Base-by-base conservation (phyloP, 1,284 basidiomycete species). In the Ceratobasidium sp. region DNA sequence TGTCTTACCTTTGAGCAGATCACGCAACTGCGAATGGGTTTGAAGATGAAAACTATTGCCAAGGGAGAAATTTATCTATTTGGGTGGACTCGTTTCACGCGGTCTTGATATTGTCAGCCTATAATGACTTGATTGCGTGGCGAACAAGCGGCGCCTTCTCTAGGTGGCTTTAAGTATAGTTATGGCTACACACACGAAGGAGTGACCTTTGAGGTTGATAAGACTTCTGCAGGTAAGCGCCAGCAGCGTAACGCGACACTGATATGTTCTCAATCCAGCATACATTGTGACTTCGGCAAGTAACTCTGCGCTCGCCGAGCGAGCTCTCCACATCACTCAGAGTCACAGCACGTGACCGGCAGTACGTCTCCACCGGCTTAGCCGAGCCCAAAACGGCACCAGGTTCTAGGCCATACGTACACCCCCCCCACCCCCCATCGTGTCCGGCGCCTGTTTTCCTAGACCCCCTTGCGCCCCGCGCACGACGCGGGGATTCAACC, bases 281-380 rank as follows among this genome's bases (percentile, higher is more conserved):
- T 61, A 60, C 58, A 60, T 28, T 60, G 58, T 60, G 58, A 60
- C 58, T 12, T 60, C 58, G 58, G 58, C 12, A 15, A 39, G 28
- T 18, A 26, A 23, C 58, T 60, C 58, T 60, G 23, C 26, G 58
- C 23, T 39, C 58, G 58, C 23, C 58, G 58, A 60, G 26, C 33
- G 58, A 23, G 26, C 58, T 60, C 58, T 60, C 23, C 26, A 26
- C 33, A 18, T 49, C 46, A 49, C 46, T 49, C 46, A 12, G 12
- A 49, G 46, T 20, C 49, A 51, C n/a, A n/a, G 15, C 49, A 51
- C 49, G 49, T 51, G 49, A 51, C 49, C 18, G 12, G 33, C 33
- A 33, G 33, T n/a, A 12, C 55, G n/a, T n/a, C 55, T 58, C 55
- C 55, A 58, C 55, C 55, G 55, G n/a, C 55, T 53, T 53, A 53